Evolutionary conservation across 1,139 yeast genomes (phyloP), one percentile per base, ranked within the genome.

Genomic region (Yamadazyma friedrichii): DNA sequence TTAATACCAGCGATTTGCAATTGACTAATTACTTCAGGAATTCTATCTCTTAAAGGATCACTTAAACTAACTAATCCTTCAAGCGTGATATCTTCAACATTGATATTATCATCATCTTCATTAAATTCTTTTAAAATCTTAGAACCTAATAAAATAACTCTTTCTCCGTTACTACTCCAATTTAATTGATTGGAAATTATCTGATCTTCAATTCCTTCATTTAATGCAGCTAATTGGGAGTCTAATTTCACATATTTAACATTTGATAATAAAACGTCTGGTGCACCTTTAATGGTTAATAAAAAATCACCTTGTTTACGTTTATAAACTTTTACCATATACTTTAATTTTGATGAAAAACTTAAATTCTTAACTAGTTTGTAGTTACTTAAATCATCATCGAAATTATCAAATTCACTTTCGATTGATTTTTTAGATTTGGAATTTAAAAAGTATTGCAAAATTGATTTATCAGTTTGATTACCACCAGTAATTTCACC

Each of bases 1-100:
- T 71, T 71, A 36, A 76, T 65, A 15, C 81, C 80, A 16, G 81
- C 81, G n/a, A 54, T 56, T 42, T 73, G 63, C 37, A 74, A 62
- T 3, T 57, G 61, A 3, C 52, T 43, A 36, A 67, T 62, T 12
- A 71, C 74, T 8, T 59, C 59, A n/a, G 60, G 63, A 35, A 74
- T 67, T 26, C 65, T 74, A 33, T 63, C 65, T 48, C 76, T 64
- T 35, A 78, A 79, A 10, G 82, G 82, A 50, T 76, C 82, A 35
- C 68, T 66, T 33, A 77, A 71, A 17, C 77, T 80, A 31, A 74
- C 56, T 38, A 77, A 45, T 8, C 81, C 82, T 30, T 65, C 58
- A 32, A 75, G 58, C 2, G 58, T 54, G 37, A 64, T 49, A 15
- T 52, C 54, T 4, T 50, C 41, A 3, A 53, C 48, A 26, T 49